Conservation (phyloP, 176 grass and related monocot genomes). For the Zea luxurians region DNA sequence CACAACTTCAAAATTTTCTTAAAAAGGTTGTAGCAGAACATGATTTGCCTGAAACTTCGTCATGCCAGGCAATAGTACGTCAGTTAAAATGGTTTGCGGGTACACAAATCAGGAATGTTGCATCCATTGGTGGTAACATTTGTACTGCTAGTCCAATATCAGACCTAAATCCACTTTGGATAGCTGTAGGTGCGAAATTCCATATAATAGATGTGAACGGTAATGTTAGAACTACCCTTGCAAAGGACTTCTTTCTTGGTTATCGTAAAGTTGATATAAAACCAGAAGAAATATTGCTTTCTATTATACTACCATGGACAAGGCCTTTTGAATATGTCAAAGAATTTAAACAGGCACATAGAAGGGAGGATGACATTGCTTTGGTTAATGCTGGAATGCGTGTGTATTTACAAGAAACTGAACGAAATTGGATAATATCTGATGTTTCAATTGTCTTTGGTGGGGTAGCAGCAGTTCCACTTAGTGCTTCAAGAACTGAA, state of each 20-base stretch:
- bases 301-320: constrained; percentile 83
- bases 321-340: constrained; percentile 82
- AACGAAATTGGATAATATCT: constrained; percentile 59
- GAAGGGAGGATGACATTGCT: constrained; percentile 99
- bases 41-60: constrained; percentile 58
- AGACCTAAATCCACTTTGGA: constrained; percentile 98
- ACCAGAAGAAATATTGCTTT: constrained; percentile 77
- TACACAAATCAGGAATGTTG: constrained; percentile 93
- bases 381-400: constrained; percentile 94
- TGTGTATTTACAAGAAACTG: constrained; percentile 54
- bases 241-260: constrained; percentile 88
- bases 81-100: constrained; percentile 99
- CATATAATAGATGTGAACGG: constrained; percentile 64
- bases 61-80: constrained; percentile 72
- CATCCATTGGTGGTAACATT: constrained; percentile 97
- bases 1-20: constrained; percentile 71
- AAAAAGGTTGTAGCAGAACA: constrained; percentile 55
- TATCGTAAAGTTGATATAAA: constrained; percentile 86
- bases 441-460: constrained; percentile 83
- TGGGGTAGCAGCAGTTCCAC: constrained; percentile 73
- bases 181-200: constrained; percentile 72
- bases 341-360: constrained; percentile 97
- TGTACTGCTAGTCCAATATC: constrained; percentile 99
- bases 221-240: constrained; percentile 63
- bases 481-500: constrained; percentile 66